These are phyloP conservation scores for Hypoxylon fragiforme DNA, from an alignment of 495 filamentous ascomycete species.

Conservation along the genomic window DNA sequence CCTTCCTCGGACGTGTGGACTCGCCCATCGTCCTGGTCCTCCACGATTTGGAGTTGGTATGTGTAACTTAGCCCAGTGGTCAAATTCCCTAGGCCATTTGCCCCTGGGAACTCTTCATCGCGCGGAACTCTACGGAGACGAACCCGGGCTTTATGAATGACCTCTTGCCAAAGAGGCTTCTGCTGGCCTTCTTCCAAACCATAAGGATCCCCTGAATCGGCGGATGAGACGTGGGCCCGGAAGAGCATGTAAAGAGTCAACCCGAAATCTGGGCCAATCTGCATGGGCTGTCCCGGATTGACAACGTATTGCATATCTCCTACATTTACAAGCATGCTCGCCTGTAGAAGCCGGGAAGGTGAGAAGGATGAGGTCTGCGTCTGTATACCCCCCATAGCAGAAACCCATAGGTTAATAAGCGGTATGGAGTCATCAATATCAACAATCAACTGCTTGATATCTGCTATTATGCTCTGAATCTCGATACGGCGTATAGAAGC, in stretches of 20 bases:
- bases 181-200: constrained; percentile 55
- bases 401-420: constrained; percentile 91
- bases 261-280: constrained; percentile 86
- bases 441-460: constrained; percentile 73
- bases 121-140: constrained; percentile 65
- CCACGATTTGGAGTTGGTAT: constrained; percentile 86
- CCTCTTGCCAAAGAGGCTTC: constrained; percentile 94
- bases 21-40: constrained; percentile 91
- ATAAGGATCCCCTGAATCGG: constrained; percentile 46
- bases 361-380: constrained; percentile 52
- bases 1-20: constrained; percentile 78
- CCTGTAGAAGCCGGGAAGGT: constrained; percentile 87
- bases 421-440: constrained; percentile 94
- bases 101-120: constrained; percentile 34
- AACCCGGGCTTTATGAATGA: constrained; percentile 89
- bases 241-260: constrained; percentile 98
- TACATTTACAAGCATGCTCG: constrained; percentile 86
- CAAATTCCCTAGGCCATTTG: constrained; percentile 26
- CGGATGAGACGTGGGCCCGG: constrained; percentile 62
- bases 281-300: constrained; percentile 64
- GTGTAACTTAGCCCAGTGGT: constrained; percentile 59
- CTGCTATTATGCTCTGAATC: constrained; percentile 68
- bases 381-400: constrained; percentile 83
- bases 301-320: constrained; percentile 83
- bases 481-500: constrained; percentile 53